phyloP scores from a whole-genome alignment of 352 stramenopile species.

The Phytopythium oedochilum region DNA sequence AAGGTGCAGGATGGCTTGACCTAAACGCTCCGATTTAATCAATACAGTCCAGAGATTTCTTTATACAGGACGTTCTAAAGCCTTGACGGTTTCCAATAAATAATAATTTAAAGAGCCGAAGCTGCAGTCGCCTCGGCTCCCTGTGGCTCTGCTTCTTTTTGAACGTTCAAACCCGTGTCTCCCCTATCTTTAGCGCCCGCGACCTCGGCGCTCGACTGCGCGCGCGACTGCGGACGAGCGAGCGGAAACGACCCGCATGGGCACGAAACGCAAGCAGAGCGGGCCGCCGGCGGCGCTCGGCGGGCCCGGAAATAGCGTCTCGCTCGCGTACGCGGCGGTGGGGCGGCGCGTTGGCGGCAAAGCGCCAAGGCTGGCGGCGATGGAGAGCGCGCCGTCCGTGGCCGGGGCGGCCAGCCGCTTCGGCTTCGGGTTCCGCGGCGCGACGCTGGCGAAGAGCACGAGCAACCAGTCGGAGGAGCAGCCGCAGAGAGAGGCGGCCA shows the following conservation, averaged over 20 bases:
- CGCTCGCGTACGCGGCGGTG: constrained; percentile 12
- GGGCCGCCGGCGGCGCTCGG: constrained; percentile 6
- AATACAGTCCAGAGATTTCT: too few species aligned
- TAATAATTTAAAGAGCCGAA: too few species aligned
- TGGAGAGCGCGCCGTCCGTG: constrained; percentile 5
- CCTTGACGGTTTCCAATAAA: too few species aligned
- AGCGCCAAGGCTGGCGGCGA: constrained; percentile 6
- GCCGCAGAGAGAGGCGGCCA: neutral
- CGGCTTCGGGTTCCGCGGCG: constrained; percentile 38
- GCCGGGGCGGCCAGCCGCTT: constrained; percentile 7
- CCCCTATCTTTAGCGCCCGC: neutral
- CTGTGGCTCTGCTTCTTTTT: too few species aligned
- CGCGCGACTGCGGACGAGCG: neutral
- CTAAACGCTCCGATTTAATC: too few species aligned
- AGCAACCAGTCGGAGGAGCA: constrained; percentile 6
- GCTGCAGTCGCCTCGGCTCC: too few species aligned
- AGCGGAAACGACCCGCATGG: constrained; percentile 12
- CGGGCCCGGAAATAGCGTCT: neutral
- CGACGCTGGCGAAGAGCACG: constrained; percentile 18
- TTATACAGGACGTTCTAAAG: too few species aligned
- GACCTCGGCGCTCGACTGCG: neutral
- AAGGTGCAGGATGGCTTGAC: too few species aligned
- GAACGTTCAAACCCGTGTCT: neutral
- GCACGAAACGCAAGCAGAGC: constrained; percentile 29
- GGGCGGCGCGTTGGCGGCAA: constrained; percentile 17